Conservation (phyloP, 2,329 filamentous ascomycete genomes). For the Aspergillus ochraceus region DNA sequence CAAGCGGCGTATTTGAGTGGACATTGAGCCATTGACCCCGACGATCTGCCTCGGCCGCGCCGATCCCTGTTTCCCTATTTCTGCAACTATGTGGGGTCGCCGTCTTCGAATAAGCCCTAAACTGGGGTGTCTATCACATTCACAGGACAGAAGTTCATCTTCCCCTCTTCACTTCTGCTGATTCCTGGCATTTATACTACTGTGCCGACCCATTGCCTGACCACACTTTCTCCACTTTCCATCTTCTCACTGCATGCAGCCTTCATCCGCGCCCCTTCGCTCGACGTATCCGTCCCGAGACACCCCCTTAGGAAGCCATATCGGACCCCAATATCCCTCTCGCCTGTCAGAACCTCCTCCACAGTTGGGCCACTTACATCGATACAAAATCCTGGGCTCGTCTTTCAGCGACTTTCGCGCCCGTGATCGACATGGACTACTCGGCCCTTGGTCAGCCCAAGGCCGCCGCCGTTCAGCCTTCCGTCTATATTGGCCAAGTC, state of each 20-base stretch:
- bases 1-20: background rate
- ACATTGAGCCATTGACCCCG: background rate
- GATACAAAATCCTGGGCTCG: constrained; percentile 8
- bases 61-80: background rate
- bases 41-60: background rate
- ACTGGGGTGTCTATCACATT: background rate
- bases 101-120: background rate
- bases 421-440: background rate
- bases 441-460: background rate
- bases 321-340: background rate
- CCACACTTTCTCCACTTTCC: background rate
- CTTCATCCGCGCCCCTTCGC: background rate
- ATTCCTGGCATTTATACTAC: background rate
- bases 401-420: background rate
- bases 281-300: background rate
- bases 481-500: background rate
- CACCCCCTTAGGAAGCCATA: background rate
- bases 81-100: background rate
- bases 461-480: background rate
- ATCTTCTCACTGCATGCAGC: background rate
- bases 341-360: constrained; percentile 2
- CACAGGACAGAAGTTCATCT: background rate
- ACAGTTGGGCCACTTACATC: constrained; percentile 1
- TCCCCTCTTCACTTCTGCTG: background rate
- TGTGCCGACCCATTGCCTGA: background rate